These are phyloP conservation scores for Colletotrichum sublineola DNA, from an alignment of 2,329 filamentous ascomycete species.

Conservation along the genomic window DNA sequence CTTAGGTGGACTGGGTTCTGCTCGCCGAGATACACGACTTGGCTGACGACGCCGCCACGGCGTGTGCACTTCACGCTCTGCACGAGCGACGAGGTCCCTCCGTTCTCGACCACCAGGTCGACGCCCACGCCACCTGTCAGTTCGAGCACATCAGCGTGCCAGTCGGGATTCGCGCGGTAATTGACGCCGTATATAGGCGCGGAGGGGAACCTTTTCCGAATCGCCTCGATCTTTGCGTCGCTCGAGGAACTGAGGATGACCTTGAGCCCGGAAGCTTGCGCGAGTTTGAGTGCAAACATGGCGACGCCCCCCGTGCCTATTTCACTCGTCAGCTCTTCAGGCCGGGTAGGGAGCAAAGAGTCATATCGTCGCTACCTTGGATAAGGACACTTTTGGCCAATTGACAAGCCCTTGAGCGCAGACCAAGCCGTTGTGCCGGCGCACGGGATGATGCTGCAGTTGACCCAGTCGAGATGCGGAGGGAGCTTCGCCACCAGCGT, in stretches of 20 bases:
- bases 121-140: neutral
- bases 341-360: too few species aligned
- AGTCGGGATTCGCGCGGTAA: neutral
- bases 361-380: neutral
- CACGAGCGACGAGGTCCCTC: neutral
- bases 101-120: neutral
- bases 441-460: conserved; percentile 3
- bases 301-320: neutral
- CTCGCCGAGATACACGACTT: neutral
- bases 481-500: neutral
- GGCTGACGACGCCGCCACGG: neutral
- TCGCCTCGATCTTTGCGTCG: neutral
- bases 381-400: neutral
- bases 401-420: neutral
- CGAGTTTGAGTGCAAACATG: neutral
- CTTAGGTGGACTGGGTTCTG: neutral
- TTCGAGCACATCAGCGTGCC: neutral
- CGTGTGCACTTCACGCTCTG: neutral
- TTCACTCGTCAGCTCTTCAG: neutral
- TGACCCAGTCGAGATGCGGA: neutral
- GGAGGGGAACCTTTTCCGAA: neutral
- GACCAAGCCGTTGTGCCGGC: neutral
- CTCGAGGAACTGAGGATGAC: neutral
- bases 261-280: neutral
- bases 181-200: neutral